These are phyloP conservation scores for Phanerochaete sordida DNA, from an alignment of 768 basidiomycete species.

Conservation along the genomic window DNA sequence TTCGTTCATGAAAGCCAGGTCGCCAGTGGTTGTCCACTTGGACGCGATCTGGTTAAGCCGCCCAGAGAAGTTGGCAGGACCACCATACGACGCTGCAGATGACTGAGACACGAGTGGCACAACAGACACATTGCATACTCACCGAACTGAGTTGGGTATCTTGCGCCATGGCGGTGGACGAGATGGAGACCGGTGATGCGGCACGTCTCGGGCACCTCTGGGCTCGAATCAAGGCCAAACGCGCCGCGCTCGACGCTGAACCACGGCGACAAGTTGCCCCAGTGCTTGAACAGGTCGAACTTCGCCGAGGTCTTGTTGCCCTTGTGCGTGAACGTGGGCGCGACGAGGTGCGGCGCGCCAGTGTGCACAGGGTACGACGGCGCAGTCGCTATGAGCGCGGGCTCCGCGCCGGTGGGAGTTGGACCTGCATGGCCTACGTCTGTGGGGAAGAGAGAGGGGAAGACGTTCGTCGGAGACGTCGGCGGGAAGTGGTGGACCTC, in stretches of 20 bases:
- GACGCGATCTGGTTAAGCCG: constrained; percentile 52
- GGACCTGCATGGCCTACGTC: constrained; percentile 73
- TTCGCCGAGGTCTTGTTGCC: constrained; percentile 16
- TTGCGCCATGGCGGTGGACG: constrained; percentile 79
- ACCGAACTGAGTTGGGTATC: constrained; percentile 64
- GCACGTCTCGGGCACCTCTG: constrained; percentile 69
- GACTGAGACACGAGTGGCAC: background rate
- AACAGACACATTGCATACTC: constrained; percentile 22
- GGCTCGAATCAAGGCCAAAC: constrained; percentile 72
- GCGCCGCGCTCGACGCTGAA: constrained; percentile 62
- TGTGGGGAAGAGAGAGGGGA: constrained; percentile 72
- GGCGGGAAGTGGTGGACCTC: constrained; percentile 71
- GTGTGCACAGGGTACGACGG: constrained; percentile 78
- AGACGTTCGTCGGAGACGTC: constrained; percentile 64
- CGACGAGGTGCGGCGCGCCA: constrained; percentile 60
- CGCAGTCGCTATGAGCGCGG: constrained; percentile 68
- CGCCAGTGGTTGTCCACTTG: constrained; percentile 62
- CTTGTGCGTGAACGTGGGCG: constrained; percentile 37
- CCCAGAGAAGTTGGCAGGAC: constrained; percentile 52
- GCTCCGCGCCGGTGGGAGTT: constrained; percentile 78
- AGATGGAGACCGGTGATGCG: constrained; percentile 72
- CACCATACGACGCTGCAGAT: constrained; percentile 53
- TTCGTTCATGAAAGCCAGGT: constrained; percentile 72
- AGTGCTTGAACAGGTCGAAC: constrained; percentile 70
- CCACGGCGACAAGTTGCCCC: constrained; percentile 89